These are phyloP conservation scores for Mitragyna speciosa DNA, from an alignment of 257 asterid species.

Conservation along the genomic window DNA sequence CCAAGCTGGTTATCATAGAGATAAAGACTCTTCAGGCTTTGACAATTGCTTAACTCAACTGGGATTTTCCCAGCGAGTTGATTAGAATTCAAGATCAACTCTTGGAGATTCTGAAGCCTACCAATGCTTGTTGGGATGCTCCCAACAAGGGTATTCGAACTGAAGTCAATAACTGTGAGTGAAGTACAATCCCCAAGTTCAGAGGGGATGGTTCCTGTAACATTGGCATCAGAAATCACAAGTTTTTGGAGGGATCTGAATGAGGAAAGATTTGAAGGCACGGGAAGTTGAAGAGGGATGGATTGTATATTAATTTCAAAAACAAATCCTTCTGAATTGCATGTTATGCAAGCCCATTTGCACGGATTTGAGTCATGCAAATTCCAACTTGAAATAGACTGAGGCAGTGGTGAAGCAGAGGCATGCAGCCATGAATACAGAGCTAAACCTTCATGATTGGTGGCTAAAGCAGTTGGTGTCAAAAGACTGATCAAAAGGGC, in stretches of 20 bases:
- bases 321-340: constrained; percentile 38
- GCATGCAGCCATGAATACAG: constrained; percentile 34
- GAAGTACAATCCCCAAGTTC: constrained; percentile 35
- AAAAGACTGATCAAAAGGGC: constrained; percentile 19
- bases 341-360: constrained; percentile 37
- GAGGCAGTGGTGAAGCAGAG: constrained; percentile 27
- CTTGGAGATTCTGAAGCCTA: constrained; percentile 36
- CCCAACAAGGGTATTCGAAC: constrained; percentile 41
- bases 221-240: constrained; percentile 44
- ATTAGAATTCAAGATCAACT: constrained; percentile 41
- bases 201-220: constrained; percentile 41
- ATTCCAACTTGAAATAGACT: constrained; percentile 30
- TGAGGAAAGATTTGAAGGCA: constrained; percentile 37
- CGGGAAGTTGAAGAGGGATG: constrained; percentile 34
- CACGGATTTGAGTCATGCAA: constrained; percentile 36
- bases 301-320: constrained; percentile 36
- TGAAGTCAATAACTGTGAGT: constrained; percentile 36
- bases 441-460: constrained; percentile 27
- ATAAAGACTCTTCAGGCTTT: constrained; percentile 27
- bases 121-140: constrained; percentile 34
- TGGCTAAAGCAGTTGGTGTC: constrained; percentile 8
- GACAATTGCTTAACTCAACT: constrained; percentile 32
- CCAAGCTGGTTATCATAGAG: constrained; percentile 42
- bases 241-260: constrained; percentile 27
- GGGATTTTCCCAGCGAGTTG: constrained; percentile 49